Evolutionary conservation across 495 filamentous ascomycete species (phyloP), one percentile per base, ranked within the genome.

Genomic region (Delitschia confertaspora): DNA sequence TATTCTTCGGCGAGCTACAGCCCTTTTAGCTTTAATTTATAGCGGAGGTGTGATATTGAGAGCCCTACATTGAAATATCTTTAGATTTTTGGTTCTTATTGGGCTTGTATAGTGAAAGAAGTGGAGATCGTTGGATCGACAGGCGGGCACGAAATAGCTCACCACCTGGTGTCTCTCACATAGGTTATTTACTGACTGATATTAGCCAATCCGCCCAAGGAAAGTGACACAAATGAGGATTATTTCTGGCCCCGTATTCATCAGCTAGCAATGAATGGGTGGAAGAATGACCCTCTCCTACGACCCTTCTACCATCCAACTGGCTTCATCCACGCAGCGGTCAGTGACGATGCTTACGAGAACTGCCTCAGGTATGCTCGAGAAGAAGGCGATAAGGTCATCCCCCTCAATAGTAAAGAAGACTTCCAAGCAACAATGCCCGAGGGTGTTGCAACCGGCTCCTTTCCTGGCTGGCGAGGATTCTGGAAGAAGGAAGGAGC

Each of bases 391-490:
- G 54, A 48, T 5, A 61, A 70, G 31, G 47, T 66, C 3, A 57
- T 64, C 13, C 41, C 58, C 3, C 51, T 49, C 1, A 40, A 64
- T 3, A 51, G 53, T 5, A 59, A 68, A 0, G 65, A 67, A 14
- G 68, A 68, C 8, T 76, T 76, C 33, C 65, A 60, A 2, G 56
- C 47, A 6, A 71, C 70, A 3, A 75, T 76, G 73, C 71, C 72
- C 0, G 20, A 64, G 6, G 72, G 71, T 1, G 60, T 74, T 2
- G 44, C 73, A 23, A 73, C 69, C 0, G 73, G 73, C 0, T 53
- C 65, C 0, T 74, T 75, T 34, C 65, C 62, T 0, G 58, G 59
- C 0, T 76, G 73, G 73, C 68, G 68, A 42, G 72, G 72, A 10
- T 70, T 63, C 55, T 58, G 63, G 14, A 69, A 63, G 33, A 49